Conservation (phyloP, 2,329 filamentous ascomycete species). For the Fusarium piperis region DNA sequence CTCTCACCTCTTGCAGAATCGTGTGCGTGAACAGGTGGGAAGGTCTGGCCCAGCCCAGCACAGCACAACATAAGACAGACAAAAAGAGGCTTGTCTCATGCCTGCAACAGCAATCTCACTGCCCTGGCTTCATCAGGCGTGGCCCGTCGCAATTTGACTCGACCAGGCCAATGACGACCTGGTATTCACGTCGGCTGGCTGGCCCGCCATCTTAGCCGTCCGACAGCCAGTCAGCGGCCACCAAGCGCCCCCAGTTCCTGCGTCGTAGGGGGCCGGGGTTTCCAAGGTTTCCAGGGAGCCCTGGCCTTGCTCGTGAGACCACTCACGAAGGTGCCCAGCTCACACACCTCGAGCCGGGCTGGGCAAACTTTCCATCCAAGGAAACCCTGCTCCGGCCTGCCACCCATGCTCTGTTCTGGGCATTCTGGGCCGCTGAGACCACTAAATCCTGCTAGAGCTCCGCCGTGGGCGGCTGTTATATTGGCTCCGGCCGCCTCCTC, state of each 20-base stretch:
- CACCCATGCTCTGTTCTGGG: slow-evolving; percentile 16
- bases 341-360: slow-evolving; percentile 1
- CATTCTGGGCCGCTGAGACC: slow-evolving; percentile 32
- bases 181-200: slow-evolving; percentile 11
- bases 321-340: slow-evolving; percentile 6
- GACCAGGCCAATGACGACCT: slow-evolving; percentile 34
- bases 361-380: slow-evolving; percentile 24
- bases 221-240: slow-evolving; percentile 20
- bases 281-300: not conserved
- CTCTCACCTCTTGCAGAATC: not conserved
- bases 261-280: slow-evolving; percentile 25
- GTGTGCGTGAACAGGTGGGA: not conserved
- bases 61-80: slow-evolving; percentile 2
- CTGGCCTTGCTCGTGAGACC: slow-evolving; percentile 13
- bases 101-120: slow-evolving; percentile 42
- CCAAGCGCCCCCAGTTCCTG: slow-evolving; percentile 24
- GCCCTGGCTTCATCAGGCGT: slow-evolving; percentile 38
- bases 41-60: not conserved
- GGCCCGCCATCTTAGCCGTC: slow-evolving; percentile 31
- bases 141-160: slow-evolving; percentile 38
- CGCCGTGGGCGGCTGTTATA: slow-evolving; percentile 28
- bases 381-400: slow-evolving; percentile 18
- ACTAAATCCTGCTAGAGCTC: slow-evolving; percentile 32
- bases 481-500: slow-evolving; percentile 34
- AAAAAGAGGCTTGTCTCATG: slow-evolving; percentile 36